Evolutionary conservation across 73 alveolate species (phyloP).

Genomic region (Tetrahymena malaccensis): DNA sequence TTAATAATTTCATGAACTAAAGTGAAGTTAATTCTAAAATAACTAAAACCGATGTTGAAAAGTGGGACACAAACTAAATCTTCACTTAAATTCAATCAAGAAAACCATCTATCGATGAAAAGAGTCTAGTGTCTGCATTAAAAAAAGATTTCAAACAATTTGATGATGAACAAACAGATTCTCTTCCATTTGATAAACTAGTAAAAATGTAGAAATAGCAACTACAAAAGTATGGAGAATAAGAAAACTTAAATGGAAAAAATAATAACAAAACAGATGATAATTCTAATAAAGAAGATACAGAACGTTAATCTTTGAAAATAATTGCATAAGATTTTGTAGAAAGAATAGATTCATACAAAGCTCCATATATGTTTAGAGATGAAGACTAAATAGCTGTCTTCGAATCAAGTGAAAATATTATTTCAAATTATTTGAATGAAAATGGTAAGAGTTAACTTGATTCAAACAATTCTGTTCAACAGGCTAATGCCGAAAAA

Average conservation of each 20-base stretch:
- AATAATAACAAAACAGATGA: neutral
- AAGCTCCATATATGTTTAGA: neutral
- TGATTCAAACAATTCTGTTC: neutral
- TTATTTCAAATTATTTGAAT: neutral
- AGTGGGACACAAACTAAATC: neutral
- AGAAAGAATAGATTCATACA: neutral
- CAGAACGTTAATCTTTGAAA: neutral
- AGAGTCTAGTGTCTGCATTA: neutral
- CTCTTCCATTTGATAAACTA: neutral
- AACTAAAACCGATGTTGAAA: neutral
- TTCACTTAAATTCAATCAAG: neutral
- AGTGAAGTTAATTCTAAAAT: neutral
- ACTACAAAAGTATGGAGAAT: neutral
- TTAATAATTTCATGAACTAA: neutral
- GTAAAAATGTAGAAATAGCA: neutral
- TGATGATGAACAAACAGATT: neutral
- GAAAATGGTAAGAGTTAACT: neutral
- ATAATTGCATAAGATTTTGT: neutral
- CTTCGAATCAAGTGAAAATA: neutral
- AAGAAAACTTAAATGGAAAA: neutral
- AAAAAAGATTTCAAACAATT: neutral
- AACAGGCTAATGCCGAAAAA: neutral
- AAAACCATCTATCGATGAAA: neutral
- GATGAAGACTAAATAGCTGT: neutral
- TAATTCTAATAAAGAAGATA: neutral